phyloP scores from a whole-genome alignment of 495 filamentous ascomycete species.

The Aspergillus carlsbadensis region DNA sequence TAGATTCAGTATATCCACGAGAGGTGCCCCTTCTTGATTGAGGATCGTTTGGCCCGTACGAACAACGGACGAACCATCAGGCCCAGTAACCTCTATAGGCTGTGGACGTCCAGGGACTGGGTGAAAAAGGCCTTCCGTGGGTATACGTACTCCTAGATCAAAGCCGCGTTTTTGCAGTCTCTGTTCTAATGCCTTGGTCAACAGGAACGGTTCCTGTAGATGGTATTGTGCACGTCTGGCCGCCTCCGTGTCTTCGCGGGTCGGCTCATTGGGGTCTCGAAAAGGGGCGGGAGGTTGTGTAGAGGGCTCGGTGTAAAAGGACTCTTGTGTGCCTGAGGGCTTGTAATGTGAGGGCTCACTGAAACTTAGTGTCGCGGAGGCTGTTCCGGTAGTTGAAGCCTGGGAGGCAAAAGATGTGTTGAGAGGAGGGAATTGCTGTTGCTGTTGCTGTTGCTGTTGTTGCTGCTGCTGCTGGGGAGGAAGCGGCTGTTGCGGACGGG shows the following conservation, averaged over 20 bases:
- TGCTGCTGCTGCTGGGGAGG: constrained; percentile 35
- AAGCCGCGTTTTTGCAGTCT: constrained; percentile 47
- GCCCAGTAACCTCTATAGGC: constrained; percentile 53
- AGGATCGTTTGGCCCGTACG: constrained; percentile 60
- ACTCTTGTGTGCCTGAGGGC: constrained; percentile 32
- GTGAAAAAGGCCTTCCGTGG: constrained; percentile 60
- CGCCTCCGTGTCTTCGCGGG: constrained; percentile 42
- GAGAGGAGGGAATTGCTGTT: constrained; percentile 37
- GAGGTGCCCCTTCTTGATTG: constrained; percentile 61
- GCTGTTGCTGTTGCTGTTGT: constrained; percentile 32
- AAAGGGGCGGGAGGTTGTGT: constrained; percentile 31
- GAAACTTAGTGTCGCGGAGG: constrained; percentile 40
- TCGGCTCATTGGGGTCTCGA: constrained; percentile 43
- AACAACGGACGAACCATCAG: constrained; percentile 53
- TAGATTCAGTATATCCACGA: constrained; percentile 74
- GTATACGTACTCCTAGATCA: constrained; percentile 60
- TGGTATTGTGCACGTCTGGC: constrained; percentile 52
- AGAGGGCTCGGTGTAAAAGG: constrained; percentile 33
- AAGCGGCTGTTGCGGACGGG: constrained; percentile 40
- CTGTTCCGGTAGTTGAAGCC: constrained; percentile 38
- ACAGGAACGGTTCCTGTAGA: constrained; percentile 59
- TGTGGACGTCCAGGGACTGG: constrained; percentile 47
- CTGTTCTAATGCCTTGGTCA: constrained; percentile 46
- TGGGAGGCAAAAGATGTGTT: constrained; percentile 44
- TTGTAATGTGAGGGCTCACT: constrained; percentile 36